Conservation (phyloP, 306 rosid species). For the Astragalus membranaceus region DNA sequence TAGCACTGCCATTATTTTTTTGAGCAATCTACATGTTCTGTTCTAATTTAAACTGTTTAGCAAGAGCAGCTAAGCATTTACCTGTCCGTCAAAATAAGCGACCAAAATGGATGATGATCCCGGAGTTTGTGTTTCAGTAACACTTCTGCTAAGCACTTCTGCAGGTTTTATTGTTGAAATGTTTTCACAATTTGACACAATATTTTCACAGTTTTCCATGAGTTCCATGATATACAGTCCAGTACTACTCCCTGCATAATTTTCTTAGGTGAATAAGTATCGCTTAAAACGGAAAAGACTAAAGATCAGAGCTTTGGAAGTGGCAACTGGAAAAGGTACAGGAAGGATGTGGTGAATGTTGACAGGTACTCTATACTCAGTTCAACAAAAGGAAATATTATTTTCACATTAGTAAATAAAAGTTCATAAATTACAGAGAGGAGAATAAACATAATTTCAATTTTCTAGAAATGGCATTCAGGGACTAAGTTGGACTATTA, state of each 20-base stretch:
- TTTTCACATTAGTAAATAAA: conserved; percentile 11
- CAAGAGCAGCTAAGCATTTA: conserved; percentile 16
- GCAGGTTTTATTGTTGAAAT: conserved; percentile 37
- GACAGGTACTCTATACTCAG: background rate
- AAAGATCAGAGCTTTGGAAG: background rate
- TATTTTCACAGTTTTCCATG: conserved; percentile 52
- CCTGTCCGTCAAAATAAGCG: conserved; percentile 73
- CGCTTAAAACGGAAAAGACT: background rate
- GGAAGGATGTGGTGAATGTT: background rate
- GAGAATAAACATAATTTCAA: conserved; percentile 5
- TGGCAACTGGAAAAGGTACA: background rate
- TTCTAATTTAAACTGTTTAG: background rate
- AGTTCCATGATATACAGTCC: conserved; percentile 51
- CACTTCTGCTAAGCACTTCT: conserved; percentile 49
- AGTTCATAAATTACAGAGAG: background rate
- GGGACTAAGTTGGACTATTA: background rate
- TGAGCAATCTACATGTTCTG: background rate
- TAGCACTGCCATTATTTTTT: background rate
- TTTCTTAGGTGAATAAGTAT: background rate
- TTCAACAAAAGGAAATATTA: background rate
- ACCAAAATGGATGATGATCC: conserved; percentile 61
- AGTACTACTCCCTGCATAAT: conserved; percentile 37
- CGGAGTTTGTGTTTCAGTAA: conserved; percentile 38
- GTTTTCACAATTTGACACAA: conserved; percentile 32
- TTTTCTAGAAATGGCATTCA: conserved; percentile 1